These are phyloP conservation scores for Sugiyamaella xylanicola DNA, from an alignment of 1,139 yeast species.

Conservation along the genomic window DNA sequence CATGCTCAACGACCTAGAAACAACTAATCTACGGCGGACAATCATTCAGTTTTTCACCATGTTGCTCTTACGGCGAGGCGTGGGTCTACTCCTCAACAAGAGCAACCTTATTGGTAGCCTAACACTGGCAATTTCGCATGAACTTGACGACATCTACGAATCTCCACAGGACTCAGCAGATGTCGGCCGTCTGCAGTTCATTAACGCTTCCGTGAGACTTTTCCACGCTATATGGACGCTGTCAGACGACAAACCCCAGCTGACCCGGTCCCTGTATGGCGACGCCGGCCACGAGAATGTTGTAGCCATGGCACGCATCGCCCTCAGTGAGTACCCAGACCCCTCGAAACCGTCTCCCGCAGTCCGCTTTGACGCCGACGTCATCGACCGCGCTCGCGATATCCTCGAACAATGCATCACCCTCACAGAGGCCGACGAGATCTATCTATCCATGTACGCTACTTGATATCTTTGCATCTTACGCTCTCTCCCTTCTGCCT, in stretches of 20 bases:
- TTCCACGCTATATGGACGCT: conserved; percentile 33
- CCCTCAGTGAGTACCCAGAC: conserved; percentile 46
- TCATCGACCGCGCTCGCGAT: conserved; percentile 70
- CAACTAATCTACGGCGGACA: conserved; percentile 11
- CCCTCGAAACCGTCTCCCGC: conserved; percentile 58
- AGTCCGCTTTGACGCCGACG: conserved; percentile 58
- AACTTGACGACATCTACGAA: conserved; percentile 28
- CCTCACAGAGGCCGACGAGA: conserved; percentile 76
- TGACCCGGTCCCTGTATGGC: conserved; percentile 26
- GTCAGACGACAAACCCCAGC: conserved; percentile 23
- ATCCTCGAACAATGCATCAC: conserved; percentile 69
- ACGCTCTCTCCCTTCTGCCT: neutral
- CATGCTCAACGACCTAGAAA: conserved; percentile 20
- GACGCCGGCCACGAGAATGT: conserved; percentile 48
- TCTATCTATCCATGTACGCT: conserved; percentile 47
- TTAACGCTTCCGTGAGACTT: conserved; percentile 31
- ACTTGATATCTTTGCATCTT: neutral
- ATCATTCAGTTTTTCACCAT: conserved; percentile 23
- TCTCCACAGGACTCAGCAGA: conserved; percentile 14
- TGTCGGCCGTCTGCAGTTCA: conserved; percentile 19
- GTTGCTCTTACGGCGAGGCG: conserved; percentile 21
- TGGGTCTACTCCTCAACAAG: conserved; percentile 17
- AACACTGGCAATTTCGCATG: conserved; percentile 18
- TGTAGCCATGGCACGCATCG: conserved; percentile 58
- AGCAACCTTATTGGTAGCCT: conserved; percentile 14